Evolutionary conservation across 345 rosid genomes (phyloP), one percentile per base, ranked within the genome.

Genomic region (Odontarrhena argentea): DNA sequence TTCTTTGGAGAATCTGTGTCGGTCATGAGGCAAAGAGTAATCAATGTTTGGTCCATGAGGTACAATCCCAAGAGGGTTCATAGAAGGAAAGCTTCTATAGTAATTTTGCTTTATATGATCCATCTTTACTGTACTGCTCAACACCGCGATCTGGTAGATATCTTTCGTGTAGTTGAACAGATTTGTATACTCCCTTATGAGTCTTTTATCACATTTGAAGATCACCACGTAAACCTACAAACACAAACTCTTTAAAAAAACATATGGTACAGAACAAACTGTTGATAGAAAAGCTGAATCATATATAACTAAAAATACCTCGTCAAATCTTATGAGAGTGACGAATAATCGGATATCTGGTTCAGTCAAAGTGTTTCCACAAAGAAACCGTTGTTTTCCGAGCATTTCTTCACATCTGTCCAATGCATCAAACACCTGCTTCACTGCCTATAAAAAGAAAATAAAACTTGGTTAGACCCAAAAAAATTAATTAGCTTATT

Each of bases 271-370:
- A 41, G 4, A 22, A 22, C 52, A 38, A 51, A 37, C 8, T 0
- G 1, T 45, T 3, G 11, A 36, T 18, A 11, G 4, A 3, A 46
- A 15, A 45, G 4, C 7, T 1, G 0, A 18, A 65, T 28, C 36
- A 32, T 32, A 41, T n/a, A 14, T 12, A 52, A 41, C 5, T 53
- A 14, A 18, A 18, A 43, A 2, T 80, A 91, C 96, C 94, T 91
- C 97, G 55, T 91, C 97, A 59, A 88, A 91, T 84, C 97, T 85
- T 77, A 91, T 84, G 51, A 91, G 83, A 50, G 96, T 88, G 65
- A 83, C 96, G 69, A 91, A 88, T 68, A 88, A 72, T 42, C 92
- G 78, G 35, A 91, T 78, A 76, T 91, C 94, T 5, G 88, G 63
- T 74, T 91, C 97, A 6, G 87, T 72, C 48, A 87, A 63, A 36